Base-by-base conservation (phyloP, 2,329 filamentous ascomycete species). In the Paecilomyces sp. region DNA sequence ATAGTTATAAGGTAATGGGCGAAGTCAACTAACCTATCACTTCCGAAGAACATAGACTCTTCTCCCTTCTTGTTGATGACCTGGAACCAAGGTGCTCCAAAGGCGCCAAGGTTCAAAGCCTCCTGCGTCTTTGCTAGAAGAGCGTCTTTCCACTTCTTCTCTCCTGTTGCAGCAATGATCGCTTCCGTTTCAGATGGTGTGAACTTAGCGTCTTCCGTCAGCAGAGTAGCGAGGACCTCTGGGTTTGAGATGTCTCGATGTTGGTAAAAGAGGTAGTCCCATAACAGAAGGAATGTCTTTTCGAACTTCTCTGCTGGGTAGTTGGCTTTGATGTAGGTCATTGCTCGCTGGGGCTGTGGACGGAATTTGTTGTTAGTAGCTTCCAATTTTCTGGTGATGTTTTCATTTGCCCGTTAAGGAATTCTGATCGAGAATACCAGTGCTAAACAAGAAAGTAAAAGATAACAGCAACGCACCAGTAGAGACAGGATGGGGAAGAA, bases 61-160 rank as follows among this genome's bases (percentile, higher is more conserved):
- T 80, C 72, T 0, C 87, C 87, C 62, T 81, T 71, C 1, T 68
- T 71, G 65, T 88, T 85, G 18, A 78, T 80, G 2, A 86, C 89
- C 82, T 85, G 87, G 61, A 90, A 79, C 89, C 90, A 93, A 1
- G 90, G 90, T 56, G 85, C 85, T 0, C 90, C 90, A 72, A 90
- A 93, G 0, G 89, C 90, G 0, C 89, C 90, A 56, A 76, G 77
- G 41, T 84, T 81, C 15, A 90, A 71, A 0, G 84, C 88, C 63
- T 80, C 79, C 61, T 84, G 79, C 18, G 89, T 92, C 52, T 81
- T 81, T 4, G 74, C 76, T 60, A 81, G 81, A 30, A 91, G 74
- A n/a, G 69, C 74, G 59, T 81, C 73, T 68, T 85, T 85, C 65
- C 75, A 76, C 63, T 82, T 75, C 3, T 80, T 77, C 24, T 78